phyloP scores from a whole-genome alignment of 1,139 yeast species.

The Blastobotrys malaysiensis region DNA sequence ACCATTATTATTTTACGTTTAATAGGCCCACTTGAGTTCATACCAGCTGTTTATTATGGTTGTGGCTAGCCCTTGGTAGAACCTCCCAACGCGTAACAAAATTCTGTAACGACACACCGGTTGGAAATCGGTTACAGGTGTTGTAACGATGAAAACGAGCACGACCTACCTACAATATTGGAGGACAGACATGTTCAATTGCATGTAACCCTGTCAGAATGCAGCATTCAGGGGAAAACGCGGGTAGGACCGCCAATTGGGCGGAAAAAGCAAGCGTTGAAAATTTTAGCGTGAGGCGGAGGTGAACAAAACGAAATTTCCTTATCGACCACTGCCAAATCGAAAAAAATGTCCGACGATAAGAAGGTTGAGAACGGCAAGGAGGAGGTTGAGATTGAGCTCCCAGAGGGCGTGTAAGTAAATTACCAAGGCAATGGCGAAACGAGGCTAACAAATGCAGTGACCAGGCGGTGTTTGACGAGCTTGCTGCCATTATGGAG shows the following conservation, averaged over 20 bases:
- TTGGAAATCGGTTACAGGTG: background rate
- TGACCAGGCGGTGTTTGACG: constrained; percentile 8
- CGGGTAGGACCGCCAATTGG: background rate
- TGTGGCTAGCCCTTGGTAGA: too few relatives aligned
- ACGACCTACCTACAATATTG: background rate
- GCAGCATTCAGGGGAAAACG: background rate
- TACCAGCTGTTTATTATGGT: too few relatives aligned
- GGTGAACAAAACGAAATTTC: background rate
- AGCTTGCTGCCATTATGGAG: constrained; percentile 45
- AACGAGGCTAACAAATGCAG: constrained; percentile 4
- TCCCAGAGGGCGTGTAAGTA: background rate
- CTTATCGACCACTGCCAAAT: background rate
- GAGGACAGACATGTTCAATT: background rate
- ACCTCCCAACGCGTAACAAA: too few relatives aligned
- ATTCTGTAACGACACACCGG: too few relatives aligned
- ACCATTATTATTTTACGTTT: too few relatives aligned
- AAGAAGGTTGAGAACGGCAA: background rate
- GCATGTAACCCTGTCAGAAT: background rate
- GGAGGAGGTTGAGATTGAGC: background rate
- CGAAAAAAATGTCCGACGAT: background rate
- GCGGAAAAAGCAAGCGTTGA: background rate
- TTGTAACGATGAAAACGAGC: background rate
- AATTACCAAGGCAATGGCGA: background rate
- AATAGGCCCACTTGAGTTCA: too few relatives aligned
- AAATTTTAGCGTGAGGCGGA: background rate